Evolutionary conservation across 148 eudicot genomes (phyloP), one percentile per base, ranked within the genome.

Genomic region (Fagopyrum tataricum): DNA sequence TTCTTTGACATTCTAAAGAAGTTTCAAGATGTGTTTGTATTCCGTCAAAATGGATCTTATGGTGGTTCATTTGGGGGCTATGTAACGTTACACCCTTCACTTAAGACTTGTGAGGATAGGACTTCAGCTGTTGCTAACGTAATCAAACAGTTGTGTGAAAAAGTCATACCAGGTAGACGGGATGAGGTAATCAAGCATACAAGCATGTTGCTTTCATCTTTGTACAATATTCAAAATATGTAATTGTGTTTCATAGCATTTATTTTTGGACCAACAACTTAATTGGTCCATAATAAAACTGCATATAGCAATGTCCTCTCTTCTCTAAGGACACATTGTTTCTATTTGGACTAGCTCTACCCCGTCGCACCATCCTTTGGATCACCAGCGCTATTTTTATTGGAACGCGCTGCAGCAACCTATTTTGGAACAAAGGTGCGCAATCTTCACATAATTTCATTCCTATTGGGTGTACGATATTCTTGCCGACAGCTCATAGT

Each of bases 161-260:
- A 84, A 77, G 77, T 89, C 68, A 85, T 94, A 80, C 96, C 97
- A 64, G 97, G 97, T 86, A 89, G 86, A 77, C 87, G 97, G 75
- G 88, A 94, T 79, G 98, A 94, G 97, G 97, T 94, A 89, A 79
- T 72, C 43, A 31, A 37, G 18, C 5, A 39, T 39, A 31, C 21
- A 39, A 12, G 44, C 43, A 37, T 64, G 44, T 13, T 39, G 42
- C 44, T 64, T 31, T 31, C 9, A 13, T 31, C 9, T 64, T 14
- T 64, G 18, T 61, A 13, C 14, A 61, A 4, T 14, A 61, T 61
- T 61, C 7, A 15, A 26, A 40, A 64, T 14, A 3, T 31, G 43
- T 42, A 62, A 37, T 61, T 61, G n/a, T 10, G 26, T 61, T 31
- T 24, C 13, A 15, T 26, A 61, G 11, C 64, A 58, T 58, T 26